Evolutionary conservation across 257 asterid genomes (phyloP), one percentile per base, ranked within the genome.

Genomic region (Craterostigma plantagineum): DNA sequence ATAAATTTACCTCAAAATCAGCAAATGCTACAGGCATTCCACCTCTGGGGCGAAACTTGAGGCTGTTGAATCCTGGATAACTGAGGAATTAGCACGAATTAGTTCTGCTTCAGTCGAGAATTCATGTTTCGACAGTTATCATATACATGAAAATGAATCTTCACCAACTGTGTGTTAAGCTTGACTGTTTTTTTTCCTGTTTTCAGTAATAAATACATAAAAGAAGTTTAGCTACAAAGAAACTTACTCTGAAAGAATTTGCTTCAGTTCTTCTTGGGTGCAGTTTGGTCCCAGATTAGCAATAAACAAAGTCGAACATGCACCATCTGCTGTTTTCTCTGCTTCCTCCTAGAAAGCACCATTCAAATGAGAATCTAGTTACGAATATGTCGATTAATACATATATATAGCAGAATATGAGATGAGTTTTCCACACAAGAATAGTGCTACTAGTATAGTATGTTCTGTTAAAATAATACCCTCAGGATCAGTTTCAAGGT

Each of bases 21-120:
- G 92, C 93, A 75, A 90, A 90, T 40, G 95, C 93, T 58, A 90
- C 98, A 0, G 98, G 98, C 98, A 90, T 90, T 51, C 95, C 98
- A 4, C 98, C 95, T 66, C 75, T 75, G 47, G 93, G 74, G 51
- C 92, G 91, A 61, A 90, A 60, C 69, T 79, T 90, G 53, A 79
- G 78, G 67, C 82, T 66, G 50, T 72, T 79, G 60, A 90, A 90
- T 58, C 98, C 93, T 37, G 68, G 57, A 58, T 61, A 79, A 57
- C 98, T 90, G 65, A 57, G 60, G 62, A 12, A 46, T 35, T 58
- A 18, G 33, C 36, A 52, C 27, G 10, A 37, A 39, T 10, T 43
- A 44, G 47, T 35, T 18, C 16, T 56, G 30, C 53, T 35, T 23
- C 30, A 23, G 30, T 2, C 30, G 30, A 23, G n/a, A n/a, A 23